Base-by-base conservation (phyloP, 2,329 filamentous ascomycete species). In the Penicillium sp. region DNA sequence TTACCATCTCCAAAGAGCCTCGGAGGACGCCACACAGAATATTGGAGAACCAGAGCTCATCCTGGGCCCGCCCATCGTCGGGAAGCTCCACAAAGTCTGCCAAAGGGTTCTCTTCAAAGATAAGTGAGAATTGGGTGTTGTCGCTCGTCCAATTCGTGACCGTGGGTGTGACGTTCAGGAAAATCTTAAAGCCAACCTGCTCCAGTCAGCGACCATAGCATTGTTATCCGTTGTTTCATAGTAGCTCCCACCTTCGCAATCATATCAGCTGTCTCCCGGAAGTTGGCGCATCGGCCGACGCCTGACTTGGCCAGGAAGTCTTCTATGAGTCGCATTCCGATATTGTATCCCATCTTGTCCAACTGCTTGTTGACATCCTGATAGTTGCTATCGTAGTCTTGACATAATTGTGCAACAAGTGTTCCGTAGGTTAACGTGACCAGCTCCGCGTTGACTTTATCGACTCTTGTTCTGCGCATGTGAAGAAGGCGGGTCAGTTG, bases 301-400 rank as follows among this genome's bases (percentile, higher is more conserved):
- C 89, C 92, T 4, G 90, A 93, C 72, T 96, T 97, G 63, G 93
- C 93, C 14, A 99, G 83, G 65, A 96, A 99, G 73, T 99, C 93
- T 64, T 99, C 93, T 61, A 99, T 96, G 58, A 99, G 75, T 31
- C 93, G 88, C 65, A 97, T 79, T 25, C 93, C 93, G 57, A 99
- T 99, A 65, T 97, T 97, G 75, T 97, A 96, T 47, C 93, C 93
- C 93, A 99, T 99, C 75, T 92, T 95, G 68, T 99, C 93, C 37
- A 99, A 80, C 71, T 99, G 93, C 71, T 92, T 90, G 75, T 99
- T 99, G 68, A 99, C 92, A 70, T 97, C 90, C 43, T 82, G 78
- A 68, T 99, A 99, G 74, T 97, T 89, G 63, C 83, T 85, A 62
- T 96, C 90, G 69, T 92, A 95, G 76, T 99, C 93, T 71, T 92